Evolutionary conservation across 108 stramenopile genomes (phyloP).

Genomic region (Schizochytrium sp.): DNA sequence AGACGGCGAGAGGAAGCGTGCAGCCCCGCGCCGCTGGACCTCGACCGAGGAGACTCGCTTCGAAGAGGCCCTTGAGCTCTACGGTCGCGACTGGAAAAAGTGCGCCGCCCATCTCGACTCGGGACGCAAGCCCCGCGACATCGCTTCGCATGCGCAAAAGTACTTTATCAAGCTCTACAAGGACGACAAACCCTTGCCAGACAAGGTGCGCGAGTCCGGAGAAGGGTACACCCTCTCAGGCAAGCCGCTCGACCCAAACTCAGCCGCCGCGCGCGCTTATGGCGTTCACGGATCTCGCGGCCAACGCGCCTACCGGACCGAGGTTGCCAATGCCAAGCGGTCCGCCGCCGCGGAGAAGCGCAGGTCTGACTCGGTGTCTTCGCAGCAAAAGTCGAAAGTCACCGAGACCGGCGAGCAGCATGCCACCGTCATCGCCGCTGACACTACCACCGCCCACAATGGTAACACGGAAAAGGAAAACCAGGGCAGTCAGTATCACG

Average conservation of each 20-base stretch:
- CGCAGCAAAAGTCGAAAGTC: no score
- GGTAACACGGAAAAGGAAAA: no score
- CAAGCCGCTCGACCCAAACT: constrained; percentile 4
- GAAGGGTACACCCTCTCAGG: constrained; percentile 12
- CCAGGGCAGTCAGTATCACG: no score
- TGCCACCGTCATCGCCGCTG: no score
- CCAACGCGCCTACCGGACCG: neutral
- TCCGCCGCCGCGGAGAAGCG: neutral
- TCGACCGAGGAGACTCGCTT: neutral
- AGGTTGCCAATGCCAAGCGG: neutral
- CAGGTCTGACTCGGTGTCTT: neutral
- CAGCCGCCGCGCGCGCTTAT: neutral
- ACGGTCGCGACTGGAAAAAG: neutral
- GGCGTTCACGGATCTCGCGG: neutral
- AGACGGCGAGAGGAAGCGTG: neutral
- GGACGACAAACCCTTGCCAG: neutral
- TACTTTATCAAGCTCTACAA: constrained; percentile 9
- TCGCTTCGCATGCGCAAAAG: constrained; percentile 10
- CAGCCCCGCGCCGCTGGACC: neutral
- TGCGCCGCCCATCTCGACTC: constrained; percentile 1
- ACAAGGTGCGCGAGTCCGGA: neutral
- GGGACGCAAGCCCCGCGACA: neutral
- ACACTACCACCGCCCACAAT: no score
- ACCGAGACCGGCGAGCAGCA: no score
- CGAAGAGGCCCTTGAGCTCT: neutral